Percentiles rank a stretch among this genome's conserved stretches.
phyloP scores from a whole-genome alignment of 495 filamentous ascomycete genomes.

The Neurospora sp. region DNA sequence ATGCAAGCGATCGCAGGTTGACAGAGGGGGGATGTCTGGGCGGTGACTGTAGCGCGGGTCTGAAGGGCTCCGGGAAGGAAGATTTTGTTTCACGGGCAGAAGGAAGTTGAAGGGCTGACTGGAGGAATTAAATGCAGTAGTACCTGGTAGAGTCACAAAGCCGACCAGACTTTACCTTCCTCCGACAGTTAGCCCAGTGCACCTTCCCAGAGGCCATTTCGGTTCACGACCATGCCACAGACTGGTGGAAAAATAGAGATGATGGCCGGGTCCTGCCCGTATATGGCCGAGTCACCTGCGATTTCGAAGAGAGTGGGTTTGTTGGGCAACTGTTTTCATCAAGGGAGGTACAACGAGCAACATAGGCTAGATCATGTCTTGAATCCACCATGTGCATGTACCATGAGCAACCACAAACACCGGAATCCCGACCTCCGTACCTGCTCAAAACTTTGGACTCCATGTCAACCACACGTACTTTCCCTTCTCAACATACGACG shows the following conservation, averaged over 20 bases:
- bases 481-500: conserved; percentile 7
- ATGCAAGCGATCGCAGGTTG: background rate
- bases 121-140: background rate
- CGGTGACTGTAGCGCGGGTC: background rate
- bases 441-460: background rate
- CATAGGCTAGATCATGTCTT: background rate
- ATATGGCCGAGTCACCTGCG: background rate
- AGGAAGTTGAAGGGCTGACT: background rate
- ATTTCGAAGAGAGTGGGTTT: background rate
- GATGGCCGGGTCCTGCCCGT: background rate
- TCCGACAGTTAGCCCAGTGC: background rate
- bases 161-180: background rate
- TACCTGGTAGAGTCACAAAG: background rate
- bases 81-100: background rate
- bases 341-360: background rate
- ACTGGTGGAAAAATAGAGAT: background rate
- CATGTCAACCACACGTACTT: conserved; percentile 20
- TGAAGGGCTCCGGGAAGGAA: background rate
- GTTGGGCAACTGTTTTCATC: background rate
- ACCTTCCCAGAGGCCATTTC: background rate
- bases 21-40: background rate
- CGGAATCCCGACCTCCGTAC: background rate
- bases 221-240: background rate
- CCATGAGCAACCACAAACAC: background rate
- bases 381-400: background rate